These are phyloP conservation scores for Fusarium sp. DNA, from an alignment of 2,329 filamentous ascomycete genomes.

Conservation along the genomic window DNA sequence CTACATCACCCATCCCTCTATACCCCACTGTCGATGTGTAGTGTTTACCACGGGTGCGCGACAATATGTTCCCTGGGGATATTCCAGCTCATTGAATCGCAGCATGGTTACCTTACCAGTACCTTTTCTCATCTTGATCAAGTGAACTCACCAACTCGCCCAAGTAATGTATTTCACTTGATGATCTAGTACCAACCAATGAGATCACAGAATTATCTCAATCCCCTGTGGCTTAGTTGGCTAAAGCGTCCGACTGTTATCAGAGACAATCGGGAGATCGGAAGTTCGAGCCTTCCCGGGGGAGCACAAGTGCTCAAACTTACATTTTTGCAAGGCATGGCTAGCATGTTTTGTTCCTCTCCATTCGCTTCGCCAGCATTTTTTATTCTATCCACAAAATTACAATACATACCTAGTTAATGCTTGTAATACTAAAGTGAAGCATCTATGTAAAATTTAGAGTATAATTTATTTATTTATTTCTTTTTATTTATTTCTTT, in stretches of 20 bases:
- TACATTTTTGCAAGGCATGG: background rate
- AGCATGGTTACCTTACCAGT: background rate
- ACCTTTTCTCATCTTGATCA: background rate
- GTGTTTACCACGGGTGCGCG: background rate
- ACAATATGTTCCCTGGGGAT: background rate
- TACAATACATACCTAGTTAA: too few species aligned
- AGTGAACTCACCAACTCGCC: background rate
- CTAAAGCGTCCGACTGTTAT: slow-evolving; percentile 44
- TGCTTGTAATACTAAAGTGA: too few species aligned
- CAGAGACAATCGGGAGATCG: slow-evolving; percentile 46
- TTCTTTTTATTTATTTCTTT: too few species aligned
- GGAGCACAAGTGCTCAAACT: slow-evolving; percentile 28
- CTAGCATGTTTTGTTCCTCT: background rate
- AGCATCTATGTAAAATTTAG: too few species aligned
- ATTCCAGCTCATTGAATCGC: background rate
- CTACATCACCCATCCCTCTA: background rate
- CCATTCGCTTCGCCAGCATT: too few species aligned
- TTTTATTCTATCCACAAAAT: too few species aligned
- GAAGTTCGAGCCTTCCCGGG: slow-evolving; percentile 48
- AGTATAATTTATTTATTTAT: too few species aligned
- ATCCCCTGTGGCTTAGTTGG: slow-evolving; percentile 44
- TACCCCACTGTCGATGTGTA: background rate
- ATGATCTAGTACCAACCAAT: background rate
- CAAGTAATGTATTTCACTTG: background rate
- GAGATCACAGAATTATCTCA: background rate